These are phyloP conservation scores for Nematodospora valgi DNA, from an alignment of 805 yeast genomes.

Conservation along the genomic window DNA sequence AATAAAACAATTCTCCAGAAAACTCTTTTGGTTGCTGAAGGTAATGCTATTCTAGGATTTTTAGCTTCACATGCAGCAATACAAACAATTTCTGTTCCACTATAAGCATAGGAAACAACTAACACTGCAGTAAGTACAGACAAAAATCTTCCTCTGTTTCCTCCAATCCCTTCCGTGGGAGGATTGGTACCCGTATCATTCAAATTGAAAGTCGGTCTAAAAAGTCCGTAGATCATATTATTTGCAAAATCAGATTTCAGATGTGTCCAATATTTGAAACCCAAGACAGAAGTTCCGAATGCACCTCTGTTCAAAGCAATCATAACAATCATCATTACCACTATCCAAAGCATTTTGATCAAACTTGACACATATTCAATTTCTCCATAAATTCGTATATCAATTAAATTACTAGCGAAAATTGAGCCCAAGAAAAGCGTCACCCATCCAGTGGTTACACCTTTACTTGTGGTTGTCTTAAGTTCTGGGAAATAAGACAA, in stretches of 20 bases:
- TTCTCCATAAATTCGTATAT: conserved; percentile 73
- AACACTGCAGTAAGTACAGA: conserved; percentile 59
- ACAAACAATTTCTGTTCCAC: conserved; percentile 80
- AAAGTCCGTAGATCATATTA: conserved; percentile 61
- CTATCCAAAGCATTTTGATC: conserved; percentile 50
- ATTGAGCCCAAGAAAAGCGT: conserved; percentile 52
- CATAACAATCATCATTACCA: conserved; percentile 59
- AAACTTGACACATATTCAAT: conserved; percentile 62
- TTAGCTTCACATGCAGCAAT: conserved; percentile 86
- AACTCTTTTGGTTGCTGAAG: conserved; percentile 71
- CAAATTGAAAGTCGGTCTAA: conserved; percentile 69
- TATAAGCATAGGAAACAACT: conserved; percentile 70
- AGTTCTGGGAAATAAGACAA: conserved; percentile 61
- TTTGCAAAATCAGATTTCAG: conserved; percentile 46
- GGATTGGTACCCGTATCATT: conserved; percentile 55
- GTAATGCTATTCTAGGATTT: conserved; percentile 73
- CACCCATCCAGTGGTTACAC: conserved; percentile 60
- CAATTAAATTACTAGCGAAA: conserved; percentile 53
- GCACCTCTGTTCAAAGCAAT: conserved; percentile 62
- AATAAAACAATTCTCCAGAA: conserved; percentile 67
- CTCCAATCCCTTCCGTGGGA: conserved; percentile 53
- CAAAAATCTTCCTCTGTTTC: conserved; percentile 57
- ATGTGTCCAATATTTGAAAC: conserved; percentile 68
- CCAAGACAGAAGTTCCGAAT: conserved; percentile 36
- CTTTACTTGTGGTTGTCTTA: conserved; percentile 43